Evolutionary conservation across 805 yeast genomes (phyloP), one percentile per base, ranked within the genome.

Genomic region (Pichia membranifaciens): DNA sequence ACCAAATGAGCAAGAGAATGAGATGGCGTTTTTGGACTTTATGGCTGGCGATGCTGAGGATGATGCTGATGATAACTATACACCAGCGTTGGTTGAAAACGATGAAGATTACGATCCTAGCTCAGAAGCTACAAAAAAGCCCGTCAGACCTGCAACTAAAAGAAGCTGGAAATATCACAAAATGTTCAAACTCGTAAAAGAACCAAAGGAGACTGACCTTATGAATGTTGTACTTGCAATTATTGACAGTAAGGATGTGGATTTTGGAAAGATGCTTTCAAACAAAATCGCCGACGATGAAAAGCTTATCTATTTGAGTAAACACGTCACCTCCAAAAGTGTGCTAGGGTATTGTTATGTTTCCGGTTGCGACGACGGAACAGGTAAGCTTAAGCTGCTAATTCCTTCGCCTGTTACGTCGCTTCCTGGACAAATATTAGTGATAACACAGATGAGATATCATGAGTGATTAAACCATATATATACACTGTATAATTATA

Each of bases 361-460:
- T 4, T 66, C 74, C 9, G 54, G 62, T 29, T 58, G 60, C 41
- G 95, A 90, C 58, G 97, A 91, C 53, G 68, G 77, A 15, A 82
- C 81, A 58, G 74, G 76, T 15, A 83, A 78, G 55, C 59, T 87
- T 47, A 82, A 82, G 57, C 72, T 93, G 8, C 70, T 91, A 51
- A 71, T 89, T 51, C 98, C 99, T 0, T 84, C 87, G 5, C 96
- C 96, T 2, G 95, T 96, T 1, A 70, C 59, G 22, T 68, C 82
- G 36, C 68, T 90, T 21, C 99, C 99, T 0, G 73, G 81, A 22
- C 78, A 81, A 52, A 81, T 85, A 2, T 71, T 87, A 57, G 62
- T 93, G 3, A 67, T 90, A 41, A 95, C 97, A 2, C 78, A 79
- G 35, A 81, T 79, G 56, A 82, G 95, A 54, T 93, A 87, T 63